A percentile compares a stretch with the other conserved stretches of the same genome.
phyloP scores from a whole-genome alignment of 805 yeast species.

The Candida xiaguanensis region DNA sequence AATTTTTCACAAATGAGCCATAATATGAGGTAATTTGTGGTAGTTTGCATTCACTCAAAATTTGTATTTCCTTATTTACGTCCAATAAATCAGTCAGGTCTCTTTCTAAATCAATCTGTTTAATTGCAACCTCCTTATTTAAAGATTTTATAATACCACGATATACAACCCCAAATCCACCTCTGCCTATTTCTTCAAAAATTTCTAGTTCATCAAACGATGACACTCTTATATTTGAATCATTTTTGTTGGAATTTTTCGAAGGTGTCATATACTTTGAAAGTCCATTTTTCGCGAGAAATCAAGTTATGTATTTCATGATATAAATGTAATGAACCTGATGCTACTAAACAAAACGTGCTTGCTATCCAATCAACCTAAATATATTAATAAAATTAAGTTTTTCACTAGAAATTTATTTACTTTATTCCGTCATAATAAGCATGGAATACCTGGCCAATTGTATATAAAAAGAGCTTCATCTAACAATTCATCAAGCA shows the following conservation, averaged over 20 bases:
- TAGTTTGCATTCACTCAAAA: conserved; percentile 62
- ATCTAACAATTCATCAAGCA: neutral
- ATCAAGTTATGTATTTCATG: neutral
- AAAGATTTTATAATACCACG: conserved; percentile 50
- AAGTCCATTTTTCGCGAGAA: neutral
- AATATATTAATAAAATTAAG: too few species aligned
- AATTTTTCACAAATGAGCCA: conserved; percentile 69
- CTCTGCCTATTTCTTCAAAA: conserved; percentile 62
- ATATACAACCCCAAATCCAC: conserved; percentile 77
- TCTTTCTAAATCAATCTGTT: conserved; percentile 69
- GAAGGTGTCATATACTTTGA: conserved; percentile 1
- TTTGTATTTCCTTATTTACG: conserved; percentile 67
- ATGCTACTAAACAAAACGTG: too few species aligned
- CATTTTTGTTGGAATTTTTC: neutral
- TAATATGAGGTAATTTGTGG: conserved; percentile 61
- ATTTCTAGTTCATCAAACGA: conserved; percentile 40
- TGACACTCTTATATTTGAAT: conserved; percentile 2
- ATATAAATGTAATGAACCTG: neutral
- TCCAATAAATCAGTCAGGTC: conserved; percentile 63
- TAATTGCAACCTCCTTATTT: conserved; percentile 50
- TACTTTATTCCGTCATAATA: neutral
- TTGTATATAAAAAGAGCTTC: too few species aligned
- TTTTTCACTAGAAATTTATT: neutral
- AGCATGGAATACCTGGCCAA: too few species aligned
- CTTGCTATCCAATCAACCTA: too few species aligned